Percentiles rank a stretch among this genome's conserved stretches.
Conservation (phyloP, 108 stramenopile species). For the Cylindrotheca closterium region DNA sequence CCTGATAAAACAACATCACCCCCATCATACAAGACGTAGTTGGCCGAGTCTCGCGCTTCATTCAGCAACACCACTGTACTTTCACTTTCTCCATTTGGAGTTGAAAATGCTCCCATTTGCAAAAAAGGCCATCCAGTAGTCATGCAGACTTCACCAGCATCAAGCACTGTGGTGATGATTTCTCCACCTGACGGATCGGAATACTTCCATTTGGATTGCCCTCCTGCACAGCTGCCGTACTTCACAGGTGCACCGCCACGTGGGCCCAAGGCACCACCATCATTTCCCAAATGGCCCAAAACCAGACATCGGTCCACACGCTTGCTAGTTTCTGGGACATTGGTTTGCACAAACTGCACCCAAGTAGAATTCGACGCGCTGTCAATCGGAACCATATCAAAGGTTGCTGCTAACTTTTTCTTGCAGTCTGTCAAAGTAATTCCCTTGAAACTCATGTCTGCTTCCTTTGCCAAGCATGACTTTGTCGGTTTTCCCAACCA, state of each 20-base stretch:
- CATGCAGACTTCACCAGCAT: constrained; percentile 69
- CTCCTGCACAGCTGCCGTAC: constrained; percentile 53
- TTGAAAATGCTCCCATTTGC: constrained; percentile 81
- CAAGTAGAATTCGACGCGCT: constrained; percentile 1
- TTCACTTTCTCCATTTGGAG: constrained; percentile 47
- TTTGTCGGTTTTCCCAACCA: constrained; percentile 74
- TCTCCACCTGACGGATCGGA: constrained; percentile 47
- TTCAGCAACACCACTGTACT: constrained; percentile 70
- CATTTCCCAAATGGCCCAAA: constrained; percentile 42
- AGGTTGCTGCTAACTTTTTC: constrained; percentile 30
- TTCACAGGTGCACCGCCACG: constrained; percentile 72
- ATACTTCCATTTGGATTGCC: constrained; percentile 55
- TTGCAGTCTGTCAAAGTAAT: constrained; percentile 24
- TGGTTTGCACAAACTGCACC: constrained; percentile 24
- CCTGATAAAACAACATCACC: constrained; percentile 52
- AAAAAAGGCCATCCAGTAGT: constrained; percentile 91
- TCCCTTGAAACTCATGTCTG: constrained; percentile 51
- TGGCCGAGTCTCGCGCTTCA: constrained; percentile 70
- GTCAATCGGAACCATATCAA: constrained; percentile 34
- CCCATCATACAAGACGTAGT: constrained; percentile 67
- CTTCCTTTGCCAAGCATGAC: constrained; percentile 48
- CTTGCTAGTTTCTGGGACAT: constrained; percentile 6
- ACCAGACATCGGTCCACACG: constrained; percentile 43
- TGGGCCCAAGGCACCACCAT: constrained; percentile 80
- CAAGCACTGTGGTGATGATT: constrained; percentile 46